Base-by-base conservation (phyloP, 1,284 basidiomycete species). In the Cutaneotrichosporon mucoides region DNA sequence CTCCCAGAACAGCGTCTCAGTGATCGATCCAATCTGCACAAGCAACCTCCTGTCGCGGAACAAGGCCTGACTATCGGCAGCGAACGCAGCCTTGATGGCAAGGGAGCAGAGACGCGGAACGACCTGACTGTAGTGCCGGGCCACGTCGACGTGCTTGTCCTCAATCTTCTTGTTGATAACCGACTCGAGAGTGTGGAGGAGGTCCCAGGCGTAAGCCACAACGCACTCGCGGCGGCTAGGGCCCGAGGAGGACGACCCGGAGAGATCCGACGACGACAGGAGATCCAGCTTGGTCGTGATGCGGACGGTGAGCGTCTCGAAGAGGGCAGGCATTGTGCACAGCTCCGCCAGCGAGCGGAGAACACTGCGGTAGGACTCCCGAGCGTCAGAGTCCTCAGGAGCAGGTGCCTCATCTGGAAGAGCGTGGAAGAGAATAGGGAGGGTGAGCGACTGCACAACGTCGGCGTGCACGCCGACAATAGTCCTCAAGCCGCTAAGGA, bases 241-340 rank as follows among this genome's bases (percentile, higher is more conserved):
- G 5, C 49, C 49, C 11, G 36, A 38, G 0, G 49, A 35, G 1
- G 49, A 16, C 37, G 37, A 10, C 5, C 37, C 38, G 7, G 49
- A 41, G 37, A 51, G 15, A 1, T 49, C 49, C 4, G 56, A 54
- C 38, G 69, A 52, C 13, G 84, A 61, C 9, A 76, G 75, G 1
- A 88, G 71, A 63, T 92, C 89, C 34, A 98, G 80, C 74, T 92
- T 91, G 2, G 88, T 86, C 0, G 83, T 85, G 10, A 98, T 79
- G 24, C 89, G 85, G 48, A 92, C 84, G 44, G 92, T 85, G 36
- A 98, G 83, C 6, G 83, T 87, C 72, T 92, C 90, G 76, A 96
- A 98, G 34, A 98, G 82, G 16, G 85, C 82, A 0, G 88, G 82
- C 48, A 88, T 84, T 3, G 84, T 75, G 72, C 92, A 95, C 11